Percentiles rank a stretch among this genome's conserved stretches.
These are phyloP conservation scores for Fusarium sp. DNA, from an alignment of 2,329 filamentous ascomycete genomes.

Conservation along the genomic window DNA sequence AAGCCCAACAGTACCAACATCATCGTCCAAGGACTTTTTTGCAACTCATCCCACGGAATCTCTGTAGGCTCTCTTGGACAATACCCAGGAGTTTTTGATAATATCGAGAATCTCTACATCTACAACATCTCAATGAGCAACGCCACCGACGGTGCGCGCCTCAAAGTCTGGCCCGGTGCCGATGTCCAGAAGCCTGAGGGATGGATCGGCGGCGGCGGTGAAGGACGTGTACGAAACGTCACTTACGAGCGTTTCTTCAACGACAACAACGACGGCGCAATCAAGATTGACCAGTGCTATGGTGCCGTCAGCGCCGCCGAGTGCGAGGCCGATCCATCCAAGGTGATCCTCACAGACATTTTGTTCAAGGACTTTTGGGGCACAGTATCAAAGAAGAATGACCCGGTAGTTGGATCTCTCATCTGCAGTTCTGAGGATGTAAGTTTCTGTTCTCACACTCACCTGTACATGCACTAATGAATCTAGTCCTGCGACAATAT, in stretches of 20 bases:
- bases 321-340: slow-evolving; percentile 1
- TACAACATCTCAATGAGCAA: slow-evolving; percentile 69
- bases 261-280: slow-evolving; percentile 65
- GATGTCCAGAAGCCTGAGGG: slow-evolving; percentile 53
- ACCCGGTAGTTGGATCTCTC: slow-evolving; percentile 37
- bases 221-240: slow-evolving; percentile 70
- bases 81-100: slow-evolving; percentile 71
- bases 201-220: slow-evolving; percentile 66
- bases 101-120: slow-evolving; percentile 74
- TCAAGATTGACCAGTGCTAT: slow-evolving; percentile 39
- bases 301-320: not conserved
- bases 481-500: slow-evolving; percentile 58
- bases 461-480: not conserved
- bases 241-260: slow-evolving; percentile 73
- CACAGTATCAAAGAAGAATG: slow-evolving; percentile 33
- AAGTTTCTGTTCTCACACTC: not conserved
- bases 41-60: slow-evolving; percentile 78
- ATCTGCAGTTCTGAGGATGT: slow-evolving; percentile 43
- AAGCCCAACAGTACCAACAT: slow-evolving; percentile 79
- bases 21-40: slow-evolving; percentile 73
- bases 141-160: slow-evolving; percentile 72
- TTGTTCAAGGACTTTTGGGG: slow-evolving; percentile 43
- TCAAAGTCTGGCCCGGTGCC: slow-evolving; percentile 77
- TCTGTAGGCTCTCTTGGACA: slow-evolving; percentile 78
- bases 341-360: slow-evolving; percentile 35